Base-by-base conservation (phyloP, 345 rosid genomes). In the Pistacia integerrima region DNA sequence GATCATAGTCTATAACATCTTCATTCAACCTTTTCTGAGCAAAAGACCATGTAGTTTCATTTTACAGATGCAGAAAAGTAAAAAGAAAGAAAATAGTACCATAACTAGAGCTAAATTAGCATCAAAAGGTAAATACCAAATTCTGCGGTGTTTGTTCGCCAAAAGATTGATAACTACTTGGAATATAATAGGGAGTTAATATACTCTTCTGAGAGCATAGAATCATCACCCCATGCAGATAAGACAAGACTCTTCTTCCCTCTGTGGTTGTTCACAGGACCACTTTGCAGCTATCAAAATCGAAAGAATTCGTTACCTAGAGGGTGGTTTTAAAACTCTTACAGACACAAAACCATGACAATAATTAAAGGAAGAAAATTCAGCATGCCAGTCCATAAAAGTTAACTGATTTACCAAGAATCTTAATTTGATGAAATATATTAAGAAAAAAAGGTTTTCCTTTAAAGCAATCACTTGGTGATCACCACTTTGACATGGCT, bases 231-330 rank as follows among this genome's bases (percentile, higher is more conserved):
- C 98, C 98, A 93, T 58, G 82, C 91, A 77, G 98, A 92, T 79
- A 94, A 74, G 76, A 94, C 92, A 78, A 94, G 97, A 89, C 93
- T 91, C 87, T 94, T 93, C 86, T 91, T 89, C 64, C 97, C 97
- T 77, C 98, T 88, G 72, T 75, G 88, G 80, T 92, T 89, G 72
- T 88, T 85, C 74, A 92, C 92, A 64, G 90, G 74, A 81, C 95
- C 90, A 65, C 84, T 87, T 94, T 90, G 90, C 82, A 88, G 80
- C 69, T 56, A 73, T 48, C 60, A 49, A 1, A 48, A 51, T 4
- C 3, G 14, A 61, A 25, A 70, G 25, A 74, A 18, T 64, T 54
- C 69, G 66, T 59, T 51, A 75, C 57, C 64, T 9, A 48, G 46
- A 22, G 11, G 35, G 54, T 58, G 57, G 8, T 18, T 56, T 30